These are phyloP conservation scores for Aspergillus biplanus DNA, from an alignment of 495 filamentous ascomycete species.

Conservation along the genomic window DNA sequence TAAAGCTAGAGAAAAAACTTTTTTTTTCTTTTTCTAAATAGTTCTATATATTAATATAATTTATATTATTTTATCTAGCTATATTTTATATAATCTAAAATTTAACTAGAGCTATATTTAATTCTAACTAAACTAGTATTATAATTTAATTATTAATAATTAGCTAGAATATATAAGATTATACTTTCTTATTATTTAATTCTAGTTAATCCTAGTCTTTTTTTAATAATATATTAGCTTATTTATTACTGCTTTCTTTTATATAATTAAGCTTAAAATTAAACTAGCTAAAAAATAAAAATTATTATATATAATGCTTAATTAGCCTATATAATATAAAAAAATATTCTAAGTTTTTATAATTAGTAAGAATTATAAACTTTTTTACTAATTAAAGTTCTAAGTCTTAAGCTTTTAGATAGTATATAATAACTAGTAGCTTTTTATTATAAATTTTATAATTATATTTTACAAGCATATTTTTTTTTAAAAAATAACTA, in stretches of 20 bases:
- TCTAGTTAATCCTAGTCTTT: not conserved
- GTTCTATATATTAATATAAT: too few relatives aligned
- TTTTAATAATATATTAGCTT: not conserved
- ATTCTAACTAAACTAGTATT: too few relatives aligned
- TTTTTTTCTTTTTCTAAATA: too few relatives aligned
- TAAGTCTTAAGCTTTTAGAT: slow-evolving; percentile 3
- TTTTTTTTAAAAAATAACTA: slow-evolving; percentile 2
- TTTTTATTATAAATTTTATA: slow-evolving; percentile 12
- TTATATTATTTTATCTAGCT: too few relatives aligned
- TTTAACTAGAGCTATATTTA: too few relatives aligned
- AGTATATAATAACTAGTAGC: slow-evolving; percentile 9
- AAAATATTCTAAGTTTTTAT: slow-evolving; percentile 33
- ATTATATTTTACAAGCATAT: not conserved
- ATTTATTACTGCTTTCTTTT: slow-evolving; percentile 5
- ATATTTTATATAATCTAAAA: too few relatives aligned
- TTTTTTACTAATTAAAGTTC: slow-evolving; percentile 7
- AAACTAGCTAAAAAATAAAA: slow-evolving; percentile 1
- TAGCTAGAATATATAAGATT: too few relatives aligned
- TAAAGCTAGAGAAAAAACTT: too few relatives aligned
- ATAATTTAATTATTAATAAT: too few relatives aligned
- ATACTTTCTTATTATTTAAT: not conserved
- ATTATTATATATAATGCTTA: slow-evolving; percentile 10
- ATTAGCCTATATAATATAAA: slow-evolving; percentile 25
- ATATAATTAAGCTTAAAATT: slow-evolving; percentile 19
- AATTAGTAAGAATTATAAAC: slow-evolving; percentile 19